These are phyloP conservation scores for Ogataea nitratoaversa DNA, from an alignment of 805 yeast genomes.

Conservation along the genomic window DNA sequence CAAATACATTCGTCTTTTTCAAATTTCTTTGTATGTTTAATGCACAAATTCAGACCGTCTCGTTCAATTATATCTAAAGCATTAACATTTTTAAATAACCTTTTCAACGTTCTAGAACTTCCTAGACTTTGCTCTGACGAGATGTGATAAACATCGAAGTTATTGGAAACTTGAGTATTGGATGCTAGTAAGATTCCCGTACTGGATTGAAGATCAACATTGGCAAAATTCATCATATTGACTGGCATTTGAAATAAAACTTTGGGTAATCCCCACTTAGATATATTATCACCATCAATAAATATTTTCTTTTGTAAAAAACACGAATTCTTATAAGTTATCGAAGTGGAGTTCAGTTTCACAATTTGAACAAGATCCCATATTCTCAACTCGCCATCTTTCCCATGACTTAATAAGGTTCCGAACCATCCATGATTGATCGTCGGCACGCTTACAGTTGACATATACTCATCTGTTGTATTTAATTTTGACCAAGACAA, in stretches of 20 bases:
- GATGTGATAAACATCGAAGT: conserved; percentile 56
- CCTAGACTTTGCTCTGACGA: conserved; percentile 1
- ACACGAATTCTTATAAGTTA: conserved; percentile 13
- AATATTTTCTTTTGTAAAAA: conserved; percentile 16
- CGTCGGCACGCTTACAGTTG: conserved; percentile 10
- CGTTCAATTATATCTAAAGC: conserved; percentile 23
- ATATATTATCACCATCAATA: conserved; percentile 17
- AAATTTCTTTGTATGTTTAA: conserved; percentile 12
- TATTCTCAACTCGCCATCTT: conserved; percentile 52
- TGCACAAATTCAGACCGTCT: conserved; percentile 20
- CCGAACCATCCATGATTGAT: conserved; percentile 32
- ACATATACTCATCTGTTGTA: conserved; percentile 7
- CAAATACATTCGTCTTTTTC: conserved; percentile 10
- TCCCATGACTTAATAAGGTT: conserved; percentile 57
- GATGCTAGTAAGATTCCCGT: conserved; percentile 46
- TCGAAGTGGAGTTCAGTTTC: conserved; percentile 7
- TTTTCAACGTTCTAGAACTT: conserved; percentile 14
- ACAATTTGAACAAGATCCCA: conserved; percentile 36
- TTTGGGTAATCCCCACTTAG: conserved; percentile 19
- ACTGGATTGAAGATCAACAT: conserved; percentile 40
- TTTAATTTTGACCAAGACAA: conserved; percentile 24
- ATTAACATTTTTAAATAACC: conserved; percentile 34
- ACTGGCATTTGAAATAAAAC: conserved; percentile 54
- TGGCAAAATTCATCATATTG: conserved; percentile 69
- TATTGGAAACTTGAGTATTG: conserved; percentile 57